Base-by-base conservation (phyloP, 352 stramenopile genomes). In the Halophytophthora polymorphica region DNA sequence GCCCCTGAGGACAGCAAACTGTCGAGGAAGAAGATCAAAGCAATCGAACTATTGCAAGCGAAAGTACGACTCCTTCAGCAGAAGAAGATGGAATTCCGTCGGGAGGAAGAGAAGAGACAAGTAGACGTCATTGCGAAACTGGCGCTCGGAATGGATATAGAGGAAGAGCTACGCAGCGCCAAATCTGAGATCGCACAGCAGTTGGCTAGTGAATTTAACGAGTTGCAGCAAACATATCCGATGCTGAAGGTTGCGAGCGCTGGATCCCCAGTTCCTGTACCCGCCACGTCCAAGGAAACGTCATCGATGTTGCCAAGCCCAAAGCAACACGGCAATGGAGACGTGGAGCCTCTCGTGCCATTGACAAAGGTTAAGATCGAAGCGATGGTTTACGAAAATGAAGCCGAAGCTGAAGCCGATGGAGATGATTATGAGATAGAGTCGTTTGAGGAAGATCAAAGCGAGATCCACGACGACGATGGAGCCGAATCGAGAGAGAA, bases 21-120 rank as follows among this genome's bases (percentile, higher is more conserved):
- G 1, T 52, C 48, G n/a, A 52, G 56, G 31, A 85, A 85, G 51
- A 77, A 77, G 47, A 39, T 55, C 11, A 76, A 72, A 43, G 64
- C 64, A 12, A 17, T 68, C 2, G 68, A 77, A 40, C 43, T 85
- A 2, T 29, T 85, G 1, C 50, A 58, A 2, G 63, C 60, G 1
- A 85, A 85, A 53, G 52, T 63, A 13, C 57, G 39, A 1, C 22
- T 80, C 35, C 35, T 82, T 2, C 43, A 49, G 10, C 55, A 73
- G n/a, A 48, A 78, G 45, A 66, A 56, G 3, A 23, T 53, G 2
- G 46, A 31, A 28, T 80, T 78, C 45, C 48, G 58, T 19, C 39
- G 55, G 0, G 59, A 71, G 21, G 73, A 85, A 64, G 62, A 78
- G 45, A 64, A 55, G 36, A 50, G 58, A n/a, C 63, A 78, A 17